phyloP scores from a whole-genome alignment of 306 rosid species.

The Pachyrhizus erosus region DNA sequence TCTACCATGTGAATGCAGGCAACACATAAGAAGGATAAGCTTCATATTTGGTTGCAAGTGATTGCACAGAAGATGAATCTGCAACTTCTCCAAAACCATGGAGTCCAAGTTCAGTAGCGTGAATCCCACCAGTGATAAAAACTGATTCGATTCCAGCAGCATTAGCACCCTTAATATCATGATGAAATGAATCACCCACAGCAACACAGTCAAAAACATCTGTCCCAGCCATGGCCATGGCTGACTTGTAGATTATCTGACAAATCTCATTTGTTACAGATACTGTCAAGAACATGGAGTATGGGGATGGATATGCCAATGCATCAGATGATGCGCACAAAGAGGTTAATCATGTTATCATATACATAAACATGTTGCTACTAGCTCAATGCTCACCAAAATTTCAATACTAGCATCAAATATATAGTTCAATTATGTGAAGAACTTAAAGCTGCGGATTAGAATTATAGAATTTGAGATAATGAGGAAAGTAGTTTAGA shows the following conservation, averaged over 20 bases:
- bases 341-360: too few relatives aligned
- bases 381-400: background rate
- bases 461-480: conserved; percentile 24
- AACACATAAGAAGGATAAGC: conserved; percentile 82
- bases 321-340: too few relatives aligned
- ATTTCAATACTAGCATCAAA: background rate
- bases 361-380: too few relatives aligned
- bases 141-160: conserved; percentile 74
- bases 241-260: conserved; percentile 86
- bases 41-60: conserved; percentile 64
- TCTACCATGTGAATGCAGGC: conserved; percentile 83
- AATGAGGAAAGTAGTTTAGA: conserved; percentile 3
- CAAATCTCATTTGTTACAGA: conserved; percentile 15
- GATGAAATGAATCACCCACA: conserved; percentile 95
- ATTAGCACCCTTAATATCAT: conserved; percentile 96
- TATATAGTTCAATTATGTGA: conserved; percentile 9
- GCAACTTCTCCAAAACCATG: conserved; percentile 64
- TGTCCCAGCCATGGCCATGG: conserved; percentile 74
- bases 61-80: conserved; percentile 63
- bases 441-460: background rate
- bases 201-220: conserved; percentile 73
- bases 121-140: conserved; percentile 82
- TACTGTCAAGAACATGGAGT: conserved; percentile 34
- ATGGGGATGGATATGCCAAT: conserved; percentile 21
- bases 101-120: conserved; percentile 82